Evolutionary conservation across 139 green algal species (phyloP), one percentile per base, ranked within the genome.

Genomic region (Mychonastes homosphaera): DNA sequence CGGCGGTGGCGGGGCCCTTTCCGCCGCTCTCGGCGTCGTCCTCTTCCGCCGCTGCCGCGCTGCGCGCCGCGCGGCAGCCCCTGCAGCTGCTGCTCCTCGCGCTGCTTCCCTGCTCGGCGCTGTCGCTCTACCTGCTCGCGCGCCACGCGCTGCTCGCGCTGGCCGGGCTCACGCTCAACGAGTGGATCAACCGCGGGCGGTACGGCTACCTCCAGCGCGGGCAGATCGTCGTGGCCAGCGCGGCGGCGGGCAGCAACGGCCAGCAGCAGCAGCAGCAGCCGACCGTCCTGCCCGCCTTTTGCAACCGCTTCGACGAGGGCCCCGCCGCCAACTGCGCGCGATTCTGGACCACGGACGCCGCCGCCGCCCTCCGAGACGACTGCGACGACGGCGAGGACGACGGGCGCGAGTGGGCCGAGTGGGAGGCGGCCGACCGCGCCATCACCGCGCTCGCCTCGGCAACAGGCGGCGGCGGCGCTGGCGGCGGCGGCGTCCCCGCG

Each of bases 271-370:
- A n/a, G n/a, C n/a, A n/a, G n/a, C n/a, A n/a, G n/a, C n/a, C n/a
- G n/a, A n/a, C n/a, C n/a, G n/a, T n/a, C n/a, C n/a, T n/a, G n/a
- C n/a, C n/a, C n/a, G 50, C 41, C 10, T 67, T 54, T 21, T 62
- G 61, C 41, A 67, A 67, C 51, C 56, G 61, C 15, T 61, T 67
- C 36, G 61, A 67, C 51, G 43, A 51, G 21, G 61, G 61, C 39
- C 39, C 39, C 24, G 39, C 27, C 12, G 29, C 46, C 21, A 67
- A 67, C 61, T 67, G 61, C 50, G 60, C 49, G 60, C 24, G 34
- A 26, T 55, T 55, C 23, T 55, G 47, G 47, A 26, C 27, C n/a
- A n/a, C n/a, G 47, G 5, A 23, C 15, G 23, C 47, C 5, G 47
- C 24, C 6, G 47, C 24, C 6, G 7, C 41, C 41, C 41, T 28